Percentiles rank a stretch among this genome's conserved stretches.
These are phyloP conservation scores for Volvox africanus DNA, from an alignment of 139 green algal species.

Conservation along the genomic window DNA sequence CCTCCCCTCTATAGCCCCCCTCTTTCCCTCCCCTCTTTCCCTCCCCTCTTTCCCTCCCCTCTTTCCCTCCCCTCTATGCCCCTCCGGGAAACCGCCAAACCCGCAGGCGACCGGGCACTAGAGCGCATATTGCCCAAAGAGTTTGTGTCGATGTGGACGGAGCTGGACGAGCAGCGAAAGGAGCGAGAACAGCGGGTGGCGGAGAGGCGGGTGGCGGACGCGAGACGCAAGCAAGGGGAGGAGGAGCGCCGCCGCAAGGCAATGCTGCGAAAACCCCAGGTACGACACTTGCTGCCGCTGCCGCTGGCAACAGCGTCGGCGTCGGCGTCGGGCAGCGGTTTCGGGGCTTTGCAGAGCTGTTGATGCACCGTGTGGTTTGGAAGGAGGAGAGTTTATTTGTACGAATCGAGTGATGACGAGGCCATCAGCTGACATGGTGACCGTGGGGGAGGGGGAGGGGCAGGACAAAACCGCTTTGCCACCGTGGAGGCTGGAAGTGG, in stretches of 20 bases:
- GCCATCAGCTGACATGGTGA: too few species aligned
- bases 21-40: not conserved
- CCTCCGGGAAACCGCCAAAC: not conserved
- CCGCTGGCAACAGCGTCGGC: too few species aligned
- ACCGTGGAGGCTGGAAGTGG: too few species aligned
- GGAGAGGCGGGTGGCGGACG: conserved; percentile 43
- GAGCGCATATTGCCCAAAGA: conserved; percentile 74
- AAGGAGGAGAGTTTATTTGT: too few species aligned
- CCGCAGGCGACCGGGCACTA: conserved; percentile 64
- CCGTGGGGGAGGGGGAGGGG: too few species aligned
- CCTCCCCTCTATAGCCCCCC: not conserved
- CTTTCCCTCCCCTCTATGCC: not conserved
- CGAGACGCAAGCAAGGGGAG: conserved; percentile 47
- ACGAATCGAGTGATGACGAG: too few species aligned
- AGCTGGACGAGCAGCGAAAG: conserved; percentile 51
- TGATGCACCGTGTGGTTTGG: too few species aligned
- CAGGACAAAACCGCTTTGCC: too few species aligned
- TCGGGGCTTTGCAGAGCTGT: too few species aligned
- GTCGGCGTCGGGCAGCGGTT: too few species aligned
- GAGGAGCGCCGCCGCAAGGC: conserved; percentile 59
- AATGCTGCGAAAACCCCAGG: conserved; percentile 53
- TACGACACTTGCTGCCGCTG: not conserved
- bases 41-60: not conserved
- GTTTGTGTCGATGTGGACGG: conserved; percentile 68
- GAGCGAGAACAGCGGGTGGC: conserved; percentile 10